phyloP scores from a whole-genome alignment of 139 green algal genomes.

The Pleodorina starrii region DNA sequence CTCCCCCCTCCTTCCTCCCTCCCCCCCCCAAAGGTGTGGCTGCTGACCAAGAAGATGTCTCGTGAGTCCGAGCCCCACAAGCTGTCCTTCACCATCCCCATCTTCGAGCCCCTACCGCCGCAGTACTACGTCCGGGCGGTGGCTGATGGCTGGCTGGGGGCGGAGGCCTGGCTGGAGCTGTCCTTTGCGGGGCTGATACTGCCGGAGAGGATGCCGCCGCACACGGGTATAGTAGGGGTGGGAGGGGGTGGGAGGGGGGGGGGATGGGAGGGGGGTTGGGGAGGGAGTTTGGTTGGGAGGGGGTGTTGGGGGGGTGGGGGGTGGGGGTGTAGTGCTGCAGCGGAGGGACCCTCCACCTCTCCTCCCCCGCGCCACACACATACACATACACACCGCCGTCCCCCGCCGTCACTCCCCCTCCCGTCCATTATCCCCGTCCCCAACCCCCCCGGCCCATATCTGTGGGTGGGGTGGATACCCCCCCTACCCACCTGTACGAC shows the following conservation, averaged over 20 bases:
- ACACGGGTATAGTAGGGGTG: constrained; percentile 41
- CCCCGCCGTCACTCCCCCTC: no score
- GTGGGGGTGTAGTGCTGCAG: no score
- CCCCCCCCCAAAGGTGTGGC: constrained; percentile 83
- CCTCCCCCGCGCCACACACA: no score
- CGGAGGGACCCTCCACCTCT: no score
- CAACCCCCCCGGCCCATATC: no score
- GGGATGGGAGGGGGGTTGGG: no score
- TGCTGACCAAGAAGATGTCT: constrained; percentile 91
- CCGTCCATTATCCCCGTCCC: no score
- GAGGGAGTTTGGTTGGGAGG: no score
- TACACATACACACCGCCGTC: no score
- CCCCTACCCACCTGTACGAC: no score
- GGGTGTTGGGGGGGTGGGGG: no score
- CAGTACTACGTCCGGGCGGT: constrained; percentile 83
- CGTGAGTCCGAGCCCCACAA: constrained; percentile 72
- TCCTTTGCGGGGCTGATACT: constrained; percentile 86
- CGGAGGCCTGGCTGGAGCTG: constrained; percentile 78
- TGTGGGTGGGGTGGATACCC: no score
- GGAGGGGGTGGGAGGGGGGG: not conserved
- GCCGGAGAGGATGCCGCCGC: constrained; percentile 74
- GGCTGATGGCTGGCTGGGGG: constrained; percentile 82
- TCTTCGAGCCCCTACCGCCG: constrained; percentile 94
- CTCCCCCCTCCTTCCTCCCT: constrained; percentile 61
- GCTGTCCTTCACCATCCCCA: constrained; percentile 96